These are phyloP conservation scores for Phyllosticta ampelicida DNA, from an alignment of 2,329 filamentous ascomycete genomes.

Conservation along the genomic window DNA sequence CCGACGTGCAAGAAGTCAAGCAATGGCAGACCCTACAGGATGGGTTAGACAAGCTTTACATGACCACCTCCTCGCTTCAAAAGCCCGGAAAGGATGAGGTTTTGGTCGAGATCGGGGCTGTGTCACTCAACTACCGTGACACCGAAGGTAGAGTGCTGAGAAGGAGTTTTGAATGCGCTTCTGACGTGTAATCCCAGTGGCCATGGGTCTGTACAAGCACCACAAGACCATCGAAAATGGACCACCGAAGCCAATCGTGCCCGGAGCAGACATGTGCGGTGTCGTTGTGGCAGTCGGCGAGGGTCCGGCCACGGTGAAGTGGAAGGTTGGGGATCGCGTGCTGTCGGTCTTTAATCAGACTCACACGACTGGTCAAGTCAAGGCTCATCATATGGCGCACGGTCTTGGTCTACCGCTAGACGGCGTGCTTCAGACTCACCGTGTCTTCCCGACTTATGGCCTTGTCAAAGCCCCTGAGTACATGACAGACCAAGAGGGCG, in stretches of 20 bases:
- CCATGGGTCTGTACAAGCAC: conserved; percentile 56
- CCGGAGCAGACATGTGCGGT: conserved; percentile 62
- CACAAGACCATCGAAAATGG: conserved; percentile 42
- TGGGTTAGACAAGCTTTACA: conserved; percentile 30
- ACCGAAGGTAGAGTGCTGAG: conserved; percentile 28
- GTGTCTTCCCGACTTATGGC: conserved; percentile 46
- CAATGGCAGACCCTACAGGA: conserved; percentile 34
- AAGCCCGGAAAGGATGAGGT: conserved; percentile 29
- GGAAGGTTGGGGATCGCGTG: conserved; percentile 53
- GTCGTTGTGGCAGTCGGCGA: conserved; percentile 42
- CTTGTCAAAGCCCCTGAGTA: conserved; percentile 48
- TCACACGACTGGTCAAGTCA: conserved; percentile 50
- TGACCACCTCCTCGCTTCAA: conserved; percentile 1
- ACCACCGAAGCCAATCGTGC: conserved; percentile 40
- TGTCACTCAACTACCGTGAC: conserved; percentile 45
- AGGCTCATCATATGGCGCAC: conserved; percentile 42
- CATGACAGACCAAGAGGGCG: conserved; percentile 48
- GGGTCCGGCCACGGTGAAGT: conserved; percentile 30
- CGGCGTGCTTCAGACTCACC: conserved; percentile 49
- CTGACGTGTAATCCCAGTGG: conserved; percentile 34
- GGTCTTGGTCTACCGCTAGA: conserved; percentile 51
- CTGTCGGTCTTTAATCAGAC: conserved; percentile 51
- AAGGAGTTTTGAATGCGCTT: neutral
- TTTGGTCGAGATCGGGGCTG: conserved; percentile 41
- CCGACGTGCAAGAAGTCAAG: conserved; percentile 20